These are phyloP conservation scores for Coprinopsis cinerea DNA, from an alignment of 768 basidiomycete species.

Conservation along the genomic window DNA sequence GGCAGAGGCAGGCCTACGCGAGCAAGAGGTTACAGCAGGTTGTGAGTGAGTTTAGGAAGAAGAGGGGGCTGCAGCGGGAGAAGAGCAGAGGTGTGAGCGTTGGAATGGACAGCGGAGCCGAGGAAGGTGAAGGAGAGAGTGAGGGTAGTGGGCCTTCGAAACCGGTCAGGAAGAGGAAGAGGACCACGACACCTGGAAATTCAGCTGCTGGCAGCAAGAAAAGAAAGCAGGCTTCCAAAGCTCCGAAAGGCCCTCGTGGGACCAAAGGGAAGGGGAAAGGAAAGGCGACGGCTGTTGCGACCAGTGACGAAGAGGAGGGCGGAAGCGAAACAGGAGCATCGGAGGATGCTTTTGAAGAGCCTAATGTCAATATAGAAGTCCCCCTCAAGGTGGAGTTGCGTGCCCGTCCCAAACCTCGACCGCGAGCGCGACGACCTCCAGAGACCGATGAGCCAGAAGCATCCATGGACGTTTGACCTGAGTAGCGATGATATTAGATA, in stretches of 20 bases:
- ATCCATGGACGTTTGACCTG: neutral
- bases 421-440: neutral
- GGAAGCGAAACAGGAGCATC: neutral
- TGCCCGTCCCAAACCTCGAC: slow-evolving; percentile 33
- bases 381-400: slow-evolving; percentile 30
- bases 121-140: slow-evolving; percentile 14
- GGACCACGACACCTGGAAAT: slow-evolving; percentile 14
- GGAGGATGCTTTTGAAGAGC: slow-evolving; percentile 2
- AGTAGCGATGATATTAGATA: neutral
- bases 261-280: slow-evolving; percentile 8
- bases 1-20: slow-evolving; percentile 74
- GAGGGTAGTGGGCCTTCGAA: slow-evolving; percentile 17
- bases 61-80: slow-evolving; percentile 33
- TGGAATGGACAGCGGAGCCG: slow-evolving; percentile 16
- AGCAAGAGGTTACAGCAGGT: slow-evolving; percentile 86
- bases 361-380: slow-evolving; percentile 11
- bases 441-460: neutral
- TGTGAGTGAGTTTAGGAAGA: slow-evolving; percentile 74
- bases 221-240: slow-evolving; percentile 5
- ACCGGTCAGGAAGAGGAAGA: slow-evolving; percentile 25
- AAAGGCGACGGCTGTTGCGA: slow-evolving; percentile 1
- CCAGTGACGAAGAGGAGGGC: neutral
- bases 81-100: slow-evolving; percentile 23
- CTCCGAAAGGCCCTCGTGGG: neutral
- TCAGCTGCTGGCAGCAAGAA: slow-evolving; percentile 4